Evolutionary conservation across 345 rosid species (phyloP).

Genomic region (Psidium friedrichsthalianum): DNA sequence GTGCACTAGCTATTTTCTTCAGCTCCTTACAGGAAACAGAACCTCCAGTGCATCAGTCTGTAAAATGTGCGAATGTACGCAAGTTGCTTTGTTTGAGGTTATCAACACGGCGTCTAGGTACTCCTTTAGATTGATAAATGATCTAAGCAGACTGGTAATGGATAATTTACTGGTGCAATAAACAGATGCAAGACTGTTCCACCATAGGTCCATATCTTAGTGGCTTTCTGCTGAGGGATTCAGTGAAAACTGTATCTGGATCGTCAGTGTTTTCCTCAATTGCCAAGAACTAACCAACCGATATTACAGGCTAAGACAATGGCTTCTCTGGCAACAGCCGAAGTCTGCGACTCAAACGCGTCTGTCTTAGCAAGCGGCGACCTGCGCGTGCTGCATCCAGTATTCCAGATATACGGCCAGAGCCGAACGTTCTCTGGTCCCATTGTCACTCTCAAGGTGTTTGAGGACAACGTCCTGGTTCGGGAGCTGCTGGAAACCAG

Average conservation of each 20-base stretch:
- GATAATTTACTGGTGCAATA: background rate
- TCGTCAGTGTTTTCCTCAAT: background rate
- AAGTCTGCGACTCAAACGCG: conserved; percentile 73
- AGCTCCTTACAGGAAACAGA: background rate
- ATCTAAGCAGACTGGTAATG: background rate
- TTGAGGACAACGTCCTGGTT: conserved; percentile 80
- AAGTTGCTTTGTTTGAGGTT: background rate
- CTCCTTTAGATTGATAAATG: background rate
- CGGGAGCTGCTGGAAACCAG: conserved; percentile 57
- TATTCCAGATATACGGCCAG: conserved; percentile 70
- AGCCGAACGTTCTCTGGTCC: conserved; percentile 60
- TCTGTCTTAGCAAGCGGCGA: conserved; percentile 46
- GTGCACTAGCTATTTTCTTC: background rate
- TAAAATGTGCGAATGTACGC: background rate
- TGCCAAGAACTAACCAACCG: background rate
- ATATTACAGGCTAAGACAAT: conserved; percentile 13
- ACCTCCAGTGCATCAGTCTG: background rate
- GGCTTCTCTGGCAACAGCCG: conserved; percentile 67
- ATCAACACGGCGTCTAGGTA: background rate
- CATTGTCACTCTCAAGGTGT: conserved; percentile 61
- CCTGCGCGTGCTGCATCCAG: conserved; percentile 54
- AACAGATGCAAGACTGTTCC: background rate
- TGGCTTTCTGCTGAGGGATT: background rate
- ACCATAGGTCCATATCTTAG: background rate
- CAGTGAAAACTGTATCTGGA: background rate